phyloP scores from a whole-genome alignment of 345 rosid species.

The Noccaea caerulescens region DNA sequence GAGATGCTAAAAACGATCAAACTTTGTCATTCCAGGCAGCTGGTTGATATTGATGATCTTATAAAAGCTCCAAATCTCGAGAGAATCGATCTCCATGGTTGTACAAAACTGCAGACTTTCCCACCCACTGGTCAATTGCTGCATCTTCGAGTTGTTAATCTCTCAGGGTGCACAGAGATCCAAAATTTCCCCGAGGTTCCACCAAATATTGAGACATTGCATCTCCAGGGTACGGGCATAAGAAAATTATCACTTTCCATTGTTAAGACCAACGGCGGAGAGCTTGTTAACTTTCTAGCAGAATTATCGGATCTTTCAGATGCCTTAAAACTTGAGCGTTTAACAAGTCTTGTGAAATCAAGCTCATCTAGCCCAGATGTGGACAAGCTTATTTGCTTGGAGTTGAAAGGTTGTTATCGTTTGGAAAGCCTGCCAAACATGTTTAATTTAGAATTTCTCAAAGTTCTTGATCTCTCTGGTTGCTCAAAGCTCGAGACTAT shows the following conservation, averaged over 20 bases:
- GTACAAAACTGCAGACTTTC: constrained; percentile 13
- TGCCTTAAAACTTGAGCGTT: neutral
- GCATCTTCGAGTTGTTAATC: constrained; percentile 20
- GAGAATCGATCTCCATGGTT: constrained; percentile 26
- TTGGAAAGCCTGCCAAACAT: constrained; percentile 23
- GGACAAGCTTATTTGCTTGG: neutral
- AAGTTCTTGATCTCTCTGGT: constrained; percentile 21
- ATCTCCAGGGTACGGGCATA: constrained; percentile 26
- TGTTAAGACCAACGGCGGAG: neutral
- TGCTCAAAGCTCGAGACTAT: neutral
- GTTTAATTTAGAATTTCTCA: constrained; percentile 6
- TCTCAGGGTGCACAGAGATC: constrained; percentile 20
- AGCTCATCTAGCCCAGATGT: neutral
- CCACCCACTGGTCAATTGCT: neutral
- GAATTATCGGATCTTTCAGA: neutral
- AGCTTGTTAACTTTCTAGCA: neutral
- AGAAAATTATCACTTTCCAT: neutral
- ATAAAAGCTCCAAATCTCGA: neutral
- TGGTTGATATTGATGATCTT: neutral
- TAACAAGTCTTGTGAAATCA: too few relatives aligned
- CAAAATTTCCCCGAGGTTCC: neutral
- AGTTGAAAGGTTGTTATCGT: constrained; percentile 9
- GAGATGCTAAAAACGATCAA: constrained; percentile 22
- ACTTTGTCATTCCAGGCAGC: constrained; percentile 19
- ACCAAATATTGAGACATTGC: neutral